phyloP scores from a whole-genome alignment of 352 stramenopile species.

The Phytophthora vignae region DNA sequence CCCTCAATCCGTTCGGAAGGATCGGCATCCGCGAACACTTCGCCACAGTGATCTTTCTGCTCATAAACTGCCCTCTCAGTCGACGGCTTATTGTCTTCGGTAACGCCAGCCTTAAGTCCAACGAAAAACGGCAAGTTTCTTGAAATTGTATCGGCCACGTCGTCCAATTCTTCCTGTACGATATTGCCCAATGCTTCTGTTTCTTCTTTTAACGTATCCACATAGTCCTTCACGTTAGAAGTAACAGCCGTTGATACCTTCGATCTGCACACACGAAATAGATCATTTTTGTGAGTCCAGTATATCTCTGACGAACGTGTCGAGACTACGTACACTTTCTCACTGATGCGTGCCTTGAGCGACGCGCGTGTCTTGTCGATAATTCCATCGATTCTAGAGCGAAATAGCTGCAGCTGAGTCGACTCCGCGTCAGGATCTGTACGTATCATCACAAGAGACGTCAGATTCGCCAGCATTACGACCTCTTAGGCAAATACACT shows the following conservation, averaged over 20 bases:
- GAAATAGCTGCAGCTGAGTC: slow-evolving; percentile 49
- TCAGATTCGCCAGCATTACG: not conserved
- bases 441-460: not conserved
- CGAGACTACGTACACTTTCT: slow-evolving; percentile 58
- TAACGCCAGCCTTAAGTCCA: slow-evolving; percentile 12
- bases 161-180: slow-evolving; percentile 59
- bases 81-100: not conserved
- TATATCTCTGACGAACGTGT: not conserved
- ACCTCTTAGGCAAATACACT: not conserved
- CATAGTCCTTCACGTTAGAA: slow-evolving; percentile 61
- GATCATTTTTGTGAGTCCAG: not conserved
- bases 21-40: slow-evolving; percentile 32
- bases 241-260: slow-evolving; percentile 66
- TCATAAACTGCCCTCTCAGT: not conserved
- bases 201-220: slow-evolving; percentile 68
- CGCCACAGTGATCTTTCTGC: slow-evolving; percentile 5
- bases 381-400: slow-evolving; percentile 56
- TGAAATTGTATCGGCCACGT: slow-evolving; percentile 40
- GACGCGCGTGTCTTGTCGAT: slow-evolving; percentile 55
- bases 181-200: slow-evolving; percentile 51
- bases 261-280: slow-evolving; percentile 33
- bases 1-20: slow-evolving; percentile 26
- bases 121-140: slow-evolving; percentile 37
- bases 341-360: slow-evolving; percentile 54
- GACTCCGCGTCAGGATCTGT: slow-evolving; percentile 16